phyloP scores from a whole-genome alignment of 1,284 basidiomycete genomes.

The Ustilago xerochloae region DNA sequence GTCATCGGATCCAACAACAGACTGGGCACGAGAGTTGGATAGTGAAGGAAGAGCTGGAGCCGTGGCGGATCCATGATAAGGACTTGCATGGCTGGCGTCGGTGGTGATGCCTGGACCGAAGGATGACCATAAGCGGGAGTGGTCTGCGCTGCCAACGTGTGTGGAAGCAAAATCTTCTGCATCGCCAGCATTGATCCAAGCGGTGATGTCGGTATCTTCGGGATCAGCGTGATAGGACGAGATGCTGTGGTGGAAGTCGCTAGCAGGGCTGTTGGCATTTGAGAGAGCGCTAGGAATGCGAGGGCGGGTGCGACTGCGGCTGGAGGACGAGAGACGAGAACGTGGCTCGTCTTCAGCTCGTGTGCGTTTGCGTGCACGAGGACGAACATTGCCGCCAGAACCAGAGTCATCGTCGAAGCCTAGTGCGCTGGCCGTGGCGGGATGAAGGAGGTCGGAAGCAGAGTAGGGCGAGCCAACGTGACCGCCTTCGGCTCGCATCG shows the following conservation, averaged over 20 bases:
- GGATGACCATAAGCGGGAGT: constrained; percentile 47
- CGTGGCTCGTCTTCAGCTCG: constrained; percentile 42
- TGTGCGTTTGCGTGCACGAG: constrained; percentile 41
- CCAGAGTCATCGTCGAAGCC: constrained; percentile 48
- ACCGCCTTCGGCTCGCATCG: constrained; percentile 22
- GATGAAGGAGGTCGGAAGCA: constrained; percentile 38
- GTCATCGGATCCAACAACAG: constrained; percentile 34
- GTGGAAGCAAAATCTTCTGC: constrained; percentile 32
- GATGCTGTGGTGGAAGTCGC: constrained; percentile 47
- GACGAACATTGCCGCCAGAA: constrained; percentile 45
- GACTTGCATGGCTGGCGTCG: constrained; percentile 21
- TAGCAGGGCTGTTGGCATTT: constrained; percentile 39
- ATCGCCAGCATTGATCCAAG: constrained; percentile 53
- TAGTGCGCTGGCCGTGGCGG: constrained; percentile 38
- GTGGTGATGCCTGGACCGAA: constrained; percentile 33
- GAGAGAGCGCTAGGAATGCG: constrained; percentile 40
- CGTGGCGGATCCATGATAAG: constrained; percentile 32
- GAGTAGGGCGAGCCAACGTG: constrained; percentile 47
- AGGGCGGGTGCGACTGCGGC: constrained; percentile 40
- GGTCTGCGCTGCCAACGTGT: constrained; percentile 18
- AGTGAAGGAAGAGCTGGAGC: constrained; percentile 18
- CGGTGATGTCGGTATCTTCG: constrained; percentile 50
- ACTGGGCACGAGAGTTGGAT: constrained; percentile 35
- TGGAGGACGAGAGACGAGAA: constrained; percentile 42
- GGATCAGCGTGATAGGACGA: constrained; percentile 43